Evolutionary conservation across 768 basidiomycete genomes (phyloP), one percentile per base, ranked within the genome.

Genomic region (Xerocomus spinulosus): DNA sequence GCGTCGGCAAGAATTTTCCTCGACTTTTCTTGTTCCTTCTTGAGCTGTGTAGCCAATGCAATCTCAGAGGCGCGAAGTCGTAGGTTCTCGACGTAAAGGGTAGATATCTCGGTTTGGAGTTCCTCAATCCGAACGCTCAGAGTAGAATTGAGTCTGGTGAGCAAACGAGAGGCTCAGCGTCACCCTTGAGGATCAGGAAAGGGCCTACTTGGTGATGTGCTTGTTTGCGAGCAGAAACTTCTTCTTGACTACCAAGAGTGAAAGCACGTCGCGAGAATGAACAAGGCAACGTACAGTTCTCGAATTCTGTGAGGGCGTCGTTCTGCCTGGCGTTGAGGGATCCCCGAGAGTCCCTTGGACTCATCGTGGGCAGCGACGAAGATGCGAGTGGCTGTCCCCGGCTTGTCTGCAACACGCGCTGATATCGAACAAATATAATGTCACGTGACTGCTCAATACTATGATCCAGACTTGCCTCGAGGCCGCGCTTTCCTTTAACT

Each of bases 191-290:
- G 20, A 42, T 25, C n/a, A 43, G 41, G 44, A 45, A 46, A 24
- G 39, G 29, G 65, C 78, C 32, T 57, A 90, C 88, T 91, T 92
- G 21, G 89, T 90, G 63, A 92, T 92, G 69, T 91, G 89, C 69
- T 90, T 91, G 71, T 92, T 92, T 49, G 88, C 87, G 50, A 90
- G 82, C 18, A 92, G 75, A 60, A 90, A 91, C 72, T 89, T 91
- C 82, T 88, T 89, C 82, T 91, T 91, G 75, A 91, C 89, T 92
- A 63, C 67, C 67, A 74, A 28, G 42, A 17, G 53, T 63, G 40
- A 62, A 47, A 17, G 10, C 28, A 34, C 5, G 24, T 17, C 44
- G 17, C 4, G 14, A 10, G 30, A 43, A 32, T 51, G 43, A 38
- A 51, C 45, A 42, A 42, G 38, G 52, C 54, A 39, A 50, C 87